Evolutionary conservation across 2,329 filamentous ascomycete species (phyloP), one percentile per base, ranked within the genome.

Genomic region (Lecanicillium sp.): DNA sequence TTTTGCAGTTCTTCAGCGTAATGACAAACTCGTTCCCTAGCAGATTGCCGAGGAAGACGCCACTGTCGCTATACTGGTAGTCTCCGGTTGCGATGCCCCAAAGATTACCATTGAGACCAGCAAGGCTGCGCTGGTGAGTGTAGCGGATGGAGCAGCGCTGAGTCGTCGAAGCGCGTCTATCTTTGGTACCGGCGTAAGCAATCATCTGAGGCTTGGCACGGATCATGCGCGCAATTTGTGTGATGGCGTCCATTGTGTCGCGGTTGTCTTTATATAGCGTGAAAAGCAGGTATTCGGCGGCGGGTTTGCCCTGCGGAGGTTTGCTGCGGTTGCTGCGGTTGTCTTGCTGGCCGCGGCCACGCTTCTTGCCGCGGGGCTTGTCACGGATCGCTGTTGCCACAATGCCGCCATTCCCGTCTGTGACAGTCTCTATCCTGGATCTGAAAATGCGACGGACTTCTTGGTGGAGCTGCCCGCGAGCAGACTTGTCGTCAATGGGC

Each of bases 221-320:
- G 53, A 95, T 68, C 54, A 85, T 77, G 36, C 84, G 84, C 1
- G 84, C 80, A 33, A 96, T 77, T 59, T 86, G 87, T 45, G 81
- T 84, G 45, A 94, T 75, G 0, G 88, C 84, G 58, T 96, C 90
- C 87, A 95, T 94, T 1, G 90, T 96, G 62, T 96, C 90, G 62
- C 91, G 90, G 69, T 96, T 96, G 69, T 95, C 90, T 69, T 96
- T 96, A 78, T 91, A 94, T 44, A 96, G 74, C 0, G 87, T 91
- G 64, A 95, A 95, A 64, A 95, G 90, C 12, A 95, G 71, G 63
- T 88, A 93, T 41, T 90, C 84, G 15, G 86, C 88, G 75, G 64
- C 52, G 50, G 63, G 63, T 26, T 32, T 49, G 17, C 44, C 21
- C 20, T 52, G 58, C 10, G 23, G 37, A 21, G 51, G 54, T 14